Percentiles rank a stretch among this genome's conserved stretches.
Conservation (phyloP, 1,139 yeast species). For the Taphrina wiesneri region DNA sequence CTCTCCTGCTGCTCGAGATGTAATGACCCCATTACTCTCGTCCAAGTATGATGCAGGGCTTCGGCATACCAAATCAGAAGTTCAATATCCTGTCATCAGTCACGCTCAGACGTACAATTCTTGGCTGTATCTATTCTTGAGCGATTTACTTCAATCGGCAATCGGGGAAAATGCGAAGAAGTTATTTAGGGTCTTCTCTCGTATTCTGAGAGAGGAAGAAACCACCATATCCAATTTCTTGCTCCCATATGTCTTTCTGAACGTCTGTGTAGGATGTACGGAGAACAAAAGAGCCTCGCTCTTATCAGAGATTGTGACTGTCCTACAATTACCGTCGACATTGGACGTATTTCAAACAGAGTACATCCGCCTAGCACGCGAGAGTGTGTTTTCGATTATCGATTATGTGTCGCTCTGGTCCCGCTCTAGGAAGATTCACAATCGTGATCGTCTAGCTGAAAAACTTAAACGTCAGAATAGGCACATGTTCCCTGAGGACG, state of each 20-base stretch:
- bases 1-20: conserved; percentile 67
- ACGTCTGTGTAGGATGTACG: conserved; percentile 58
- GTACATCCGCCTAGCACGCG: conserved; percentile 33
- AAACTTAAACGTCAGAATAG: conserved; percentile 36
- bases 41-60: conserved; percentile 68
- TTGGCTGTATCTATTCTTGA: conserved; percentile 73
- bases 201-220: conserved; percentile 63
- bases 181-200: conserved; percentile 66
- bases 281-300: conserved; percentile 51
- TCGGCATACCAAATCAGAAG: conserved; percentile 47
- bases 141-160: conserved; percentile 60
- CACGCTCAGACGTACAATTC: conserved; percentile 49
- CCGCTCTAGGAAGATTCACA: conserved; percentile 45
- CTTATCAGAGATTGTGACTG: conserved; percentile 59
- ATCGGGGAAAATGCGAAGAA: conserved; percentile 50
- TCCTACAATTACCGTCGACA: conserved; percentile 2
- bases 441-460: conserved; percentile 33
- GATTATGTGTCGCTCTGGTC: conserved; percentile 86
- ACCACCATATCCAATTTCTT: conserved; percentile 45
- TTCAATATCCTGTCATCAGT: conserved; percentile 55
- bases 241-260: conserved; percentile 74
- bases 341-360: conserved; percentile 13
- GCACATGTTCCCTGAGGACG: conserved; percentile 36
- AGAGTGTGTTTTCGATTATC: conserved; percentile 50
- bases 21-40: conserved; percentile 70